phyloP scores from a whole-genome alignment of 768 basidiomycete species.

The Pulveroboletus sp. region DNA sequence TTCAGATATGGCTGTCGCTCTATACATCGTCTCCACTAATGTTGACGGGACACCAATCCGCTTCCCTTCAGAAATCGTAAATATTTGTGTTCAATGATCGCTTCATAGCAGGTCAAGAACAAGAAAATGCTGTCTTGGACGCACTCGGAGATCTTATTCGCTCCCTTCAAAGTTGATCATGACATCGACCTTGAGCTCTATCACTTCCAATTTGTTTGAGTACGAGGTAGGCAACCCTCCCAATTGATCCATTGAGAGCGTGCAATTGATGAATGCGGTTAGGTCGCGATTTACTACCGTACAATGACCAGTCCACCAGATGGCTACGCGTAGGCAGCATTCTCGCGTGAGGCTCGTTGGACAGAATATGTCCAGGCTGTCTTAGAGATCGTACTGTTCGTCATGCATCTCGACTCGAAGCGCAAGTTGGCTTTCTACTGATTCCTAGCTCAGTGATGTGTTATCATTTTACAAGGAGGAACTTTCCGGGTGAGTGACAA shows the following conservation, averaged over 20 bases:
- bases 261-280: too few relatives aligned
- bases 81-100: neutral
- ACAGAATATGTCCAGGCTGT: conserved; percentile 32
- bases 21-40: neutral
- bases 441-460: conserved; percentile 27
- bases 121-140: neutral
- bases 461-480: conserved; percentile 39
- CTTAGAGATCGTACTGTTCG: conserved; percentile 24
- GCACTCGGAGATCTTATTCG: neutral
- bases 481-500: conserved; percentile 31
- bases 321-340: conserved; percentile 32
- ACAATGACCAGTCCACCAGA: conserved; percentile 29
- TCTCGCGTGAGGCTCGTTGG: conserved; percentile 30
- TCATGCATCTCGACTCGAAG: conserved; percentile 7
- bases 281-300: conserved; percentile 15
- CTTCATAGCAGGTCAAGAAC: neutral
- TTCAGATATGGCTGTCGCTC: neutral
- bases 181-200: neutral
- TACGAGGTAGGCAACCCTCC: neutral
- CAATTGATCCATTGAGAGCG: too few relatives aligned
- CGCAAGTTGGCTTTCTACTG: neutral
- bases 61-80: neutral
- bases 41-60: neutral
- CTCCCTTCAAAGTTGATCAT: neutral
- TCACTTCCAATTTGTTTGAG: neutral